Evolutionary conservation across 345 rosid genomes (phyloP).

Genomic region (Boechera retrofracta): DNA sequence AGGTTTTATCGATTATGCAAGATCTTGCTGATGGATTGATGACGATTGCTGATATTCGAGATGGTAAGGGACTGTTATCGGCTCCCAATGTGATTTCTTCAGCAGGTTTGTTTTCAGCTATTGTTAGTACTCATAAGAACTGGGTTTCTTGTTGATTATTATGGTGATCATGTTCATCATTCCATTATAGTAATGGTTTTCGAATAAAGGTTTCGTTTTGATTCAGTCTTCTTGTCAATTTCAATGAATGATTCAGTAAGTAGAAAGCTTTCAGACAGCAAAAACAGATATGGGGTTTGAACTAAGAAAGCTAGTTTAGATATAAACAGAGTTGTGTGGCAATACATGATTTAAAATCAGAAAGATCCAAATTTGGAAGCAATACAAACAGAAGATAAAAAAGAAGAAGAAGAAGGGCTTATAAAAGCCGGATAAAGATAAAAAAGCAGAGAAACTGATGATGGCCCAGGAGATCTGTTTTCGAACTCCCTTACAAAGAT

Average conservation of each 20-base stretch:
- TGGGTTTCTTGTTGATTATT: constrained; percentile 76
- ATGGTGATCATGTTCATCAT: not conserved
- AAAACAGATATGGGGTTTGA: not conserved
- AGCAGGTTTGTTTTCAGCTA: constrained; percentile 85
- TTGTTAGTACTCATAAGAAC: constrained; percentile 87
- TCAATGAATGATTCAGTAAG: not conserved
- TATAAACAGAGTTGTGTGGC: constrained; percentile 34
- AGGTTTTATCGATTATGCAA: constrained; percentile 74
- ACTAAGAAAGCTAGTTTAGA: constrained; percentile 17
- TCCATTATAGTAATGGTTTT: not conserved
- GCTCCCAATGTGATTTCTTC: constrained; percentile 60
- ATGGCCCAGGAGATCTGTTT: not conserved
- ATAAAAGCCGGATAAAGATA: constrained; percentile 29
- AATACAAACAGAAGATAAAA: constrained; percentile 23
- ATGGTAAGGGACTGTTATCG: constrained; percentile 68
- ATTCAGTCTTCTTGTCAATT: not conserved
- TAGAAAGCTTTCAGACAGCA: not conserved
- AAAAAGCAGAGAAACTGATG: not conserved
- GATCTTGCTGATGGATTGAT: constrained; percentile 87
- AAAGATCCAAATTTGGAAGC: constrained; percentile 10
- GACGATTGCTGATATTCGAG: constrained; percentile 76
- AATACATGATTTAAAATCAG: constrained; percentile 20
- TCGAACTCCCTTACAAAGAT: constrained; percentile 19
- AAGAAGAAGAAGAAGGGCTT: constrained; percentile 19
- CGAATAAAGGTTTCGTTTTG: constrained; percentile 29